Conservation (phyloP, 2,329 filamentous ascomycete species). For the Zelopaecilomyces penicillatus region DNA sequence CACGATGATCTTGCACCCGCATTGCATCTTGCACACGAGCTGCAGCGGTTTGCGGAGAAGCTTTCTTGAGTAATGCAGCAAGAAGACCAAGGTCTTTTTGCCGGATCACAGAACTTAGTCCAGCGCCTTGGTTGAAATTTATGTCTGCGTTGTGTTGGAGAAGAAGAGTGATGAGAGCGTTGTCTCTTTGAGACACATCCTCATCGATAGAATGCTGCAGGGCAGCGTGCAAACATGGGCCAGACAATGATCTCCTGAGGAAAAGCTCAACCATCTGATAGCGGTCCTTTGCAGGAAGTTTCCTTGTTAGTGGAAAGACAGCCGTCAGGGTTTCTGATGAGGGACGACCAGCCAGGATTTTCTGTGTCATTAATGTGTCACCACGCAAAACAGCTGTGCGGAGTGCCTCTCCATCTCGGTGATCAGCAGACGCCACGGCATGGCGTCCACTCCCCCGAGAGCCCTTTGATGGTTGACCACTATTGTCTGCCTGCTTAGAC, state of each 20-base stretch:
- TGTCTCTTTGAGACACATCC: constrained; percentile 37
- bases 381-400: constrained; percentile 38
- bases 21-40: constrained; percentile 42
- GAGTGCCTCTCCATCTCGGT: constrained; percentile 43
- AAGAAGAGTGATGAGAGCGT: constrained; percentile 43
- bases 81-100: constrained; percentile 41
- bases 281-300: constrained; percentile 33
- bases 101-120: constrained; percentile 38
- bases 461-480: neutral
- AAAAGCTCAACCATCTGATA: constrained; percentile 43
- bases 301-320: constrained; percentile 40
- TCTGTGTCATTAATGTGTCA: constrained; percentile 35
- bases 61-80: constrained; percentile 35
- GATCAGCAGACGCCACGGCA: constrained; percentile 43
- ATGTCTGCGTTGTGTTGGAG: constrained; percentile 45
- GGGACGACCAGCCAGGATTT: constrained; percentile 39
- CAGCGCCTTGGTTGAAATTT: constrained; percentile 44
- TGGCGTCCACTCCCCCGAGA: constrained; percentile 30
- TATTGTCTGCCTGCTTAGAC: neutral
- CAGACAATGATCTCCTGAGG: constrained; percentile 38
- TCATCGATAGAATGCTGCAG: constrained; percentile 46
- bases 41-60: constrained; percentile 38
- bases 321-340: constrained; percentile 37
- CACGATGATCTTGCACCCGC: constrained; percentile 31
- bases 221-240: constrained; percentile 38